Base-by-base conservation (phyloP, 805 yeast species). In the Saturnispora quitensis region DNA sequence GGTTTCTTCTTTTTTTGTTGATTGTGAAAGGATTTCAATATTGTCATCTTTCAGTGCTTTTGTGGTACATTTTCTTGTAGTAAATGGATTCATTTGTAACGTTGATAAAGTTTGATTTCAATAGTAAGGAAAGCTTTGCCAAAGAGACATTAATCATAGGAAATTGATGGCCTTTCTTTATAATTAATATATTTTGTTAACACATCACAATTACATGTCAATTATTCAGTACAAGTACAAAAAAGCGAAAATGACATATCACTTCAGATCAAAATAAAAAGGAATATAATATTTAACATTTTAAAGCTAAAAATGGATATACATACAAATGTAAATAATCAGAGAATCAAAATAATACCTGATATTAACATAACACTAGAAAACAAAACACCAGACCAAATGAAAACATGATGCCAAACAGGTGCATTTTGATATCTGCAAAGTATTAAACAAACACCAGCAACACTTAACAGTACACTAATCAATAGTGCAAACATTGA, bases 381-480 rank as follows among this genome's bases (percentile, higher is more conserved):
- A 22, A 70, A 45, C 31, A 72, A 51, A 52, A 76, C 69, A 1
- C 70, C 64, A 3, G 66, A 46, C 69, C 78, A 76, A 18, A 77
- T 76, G 10, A 69, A 55, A 1, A 68, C 58, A 33, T 71, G 72
- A 55, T 76, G 80, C 67, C 72, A 65, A 55, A 69, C 50, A 3
- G 72, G 70, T 2, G 76, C 72, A 10, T 61, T 50, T 12, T 53
- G 43, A 51, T 68, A 61, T 17, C 81, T 67, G 53, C 73, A 62
- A 63, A 74, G 61, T 45, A 72, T 64, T n/a, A 79, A 62, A 33
- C 76, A 72, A 45, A 75, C 63, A 3, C 78, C 70, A n/a, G 71
- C 62, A 8, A 72, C 68, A 17, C 74, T 64, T 25, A 77, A 65
- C 2, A 68, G 59, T 9, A 50, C 43, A 35, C 56, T 51, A 40